Base-by-base conservation (phyloP, 108 stramenopile species). In the Discostella pseudostelligera region DNA sequence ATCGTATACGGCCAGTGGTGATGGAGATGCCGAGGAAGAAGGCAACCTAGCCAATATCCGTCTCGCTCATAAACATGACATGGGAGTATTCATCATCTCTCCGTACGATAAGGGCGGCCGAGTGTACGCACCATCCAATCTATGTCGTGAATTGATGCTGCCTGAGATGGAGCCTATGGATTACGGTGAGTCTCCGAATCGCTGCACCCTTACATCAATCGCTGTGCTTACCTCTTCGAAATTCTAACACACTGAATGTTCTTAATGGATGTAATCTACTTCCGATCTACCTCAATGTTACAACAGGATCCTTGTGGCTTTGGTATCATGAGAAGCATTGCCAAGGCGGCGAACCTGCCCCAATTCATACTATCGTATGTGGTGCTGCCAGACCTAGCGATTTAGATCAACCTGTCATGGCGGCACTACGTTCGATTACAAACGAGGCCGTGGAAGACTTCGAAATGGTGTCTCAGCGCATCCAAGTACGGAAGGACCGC, bases 91-190 rank as follows among this genome's bases (percentile, higher is more conserved):
- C 65, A 79, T 89, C 61, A 96, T 96, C 51, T 81, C 81, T 28
- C 84, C 95, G 16, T 87, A 76, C 56, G 96, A 97, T 79, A 97
- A 97, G 67, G 96, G 94, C 22, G 93, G 93, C 3, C 60, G 72
- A 16, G 24, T 92, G 19, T 92, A 89, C 56, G 77, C 71, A 7
- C 91, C 91, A 36, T 84, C 86, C 2, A 68, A 84, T 28, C 82
- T 80, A 28, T 36, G 81, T 16, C 83, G 91, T n/a, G 70, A 81
- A 3, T 68, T 92, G 47, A 85, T 73, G 21, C 46, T 92, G 48
- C 91, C 91, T 10, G 86, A 92, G 32, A 46, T 87, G 54, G 91
- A 92, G 57, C 91, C 91, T 0, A 86, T 92, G 61, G 66, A 73
- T 8, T 89, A 76, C 56, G 85, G 82, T 40, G 40, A 50, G 49